Evolutionary conservation across 2,329 filamentous ascomycete genomes (phyloP).

Genomic region (Alternaria dauci): DNA sequence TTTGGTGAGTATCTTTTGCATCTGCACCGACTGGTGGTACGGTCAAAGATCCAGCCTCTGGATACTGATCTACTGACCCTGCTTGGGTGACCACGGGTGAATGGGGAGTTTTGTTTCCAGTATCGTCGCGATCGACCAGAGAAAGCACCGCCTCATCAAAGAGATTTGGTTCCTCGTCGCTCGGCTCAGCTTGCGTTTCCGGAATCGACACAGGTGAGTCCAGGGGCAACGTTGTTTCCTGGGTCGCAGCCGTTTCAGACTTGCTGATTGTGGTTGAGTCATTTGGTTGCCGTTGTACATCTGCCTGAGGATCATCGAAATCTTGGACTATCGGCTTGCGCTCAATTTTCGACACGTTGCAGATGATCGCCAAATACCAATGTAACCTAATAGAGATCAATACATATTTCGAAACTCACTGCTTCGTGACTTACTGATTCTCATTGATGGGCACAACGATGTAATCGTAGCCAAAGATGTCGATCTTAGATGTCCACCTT

Average conservation of each 20-base stretch:
- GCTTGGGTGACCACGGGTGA: background rate
- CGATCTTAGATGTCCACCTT: slow-evolving; percentile 85
- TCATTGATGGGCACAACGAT: slow-evolving; percentile 94
- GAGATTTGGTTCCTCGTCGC: slow-evolving; percentile 27
- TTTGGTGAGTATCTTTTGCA: slow-evolving; percentile 3
- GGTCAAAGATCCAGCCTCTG: background rate
- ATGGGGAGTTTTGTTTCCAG: background rate
- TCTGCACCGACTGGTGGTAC: slow-evolving; percentile 15
- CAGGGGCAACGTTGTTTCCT: background rate
- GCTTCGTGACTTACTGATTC: slow-evolving; percentile 47
- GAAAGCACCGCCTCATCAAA: slow-evolving; percentile 35
- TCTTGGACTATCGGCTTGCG: slow-evolving; percentile 38
- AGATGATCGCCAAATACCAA: slow-evolving; percentile 96
- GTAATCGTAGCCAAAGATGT: slow-evolving; percentile 86
- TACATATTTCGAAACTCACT: background rate
- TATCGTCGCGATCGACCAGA: slow-evolving; percentile 31
- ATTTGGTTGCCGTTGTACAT: background rate
- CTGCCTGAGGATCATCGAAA: slow-evolving; percentile 10
- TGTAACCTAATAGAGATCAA: slow-evolving; percentile 58
- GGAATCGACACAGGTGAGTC: background rate
- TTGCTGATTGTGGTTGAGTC: background rate
- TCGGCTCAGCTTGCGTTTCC: background rate
- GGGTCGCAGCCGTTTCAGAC: background rate
- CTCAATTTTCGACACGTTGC: slow-evolving; percentile 77
- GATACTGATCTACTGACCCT: background rate